Evolutionary conservation across 2,329 filamentous ascomycete species (phyloP), one percentile per base, ranked within the genome.

Genomic region (Furcasterigmium sp.): DNA sequence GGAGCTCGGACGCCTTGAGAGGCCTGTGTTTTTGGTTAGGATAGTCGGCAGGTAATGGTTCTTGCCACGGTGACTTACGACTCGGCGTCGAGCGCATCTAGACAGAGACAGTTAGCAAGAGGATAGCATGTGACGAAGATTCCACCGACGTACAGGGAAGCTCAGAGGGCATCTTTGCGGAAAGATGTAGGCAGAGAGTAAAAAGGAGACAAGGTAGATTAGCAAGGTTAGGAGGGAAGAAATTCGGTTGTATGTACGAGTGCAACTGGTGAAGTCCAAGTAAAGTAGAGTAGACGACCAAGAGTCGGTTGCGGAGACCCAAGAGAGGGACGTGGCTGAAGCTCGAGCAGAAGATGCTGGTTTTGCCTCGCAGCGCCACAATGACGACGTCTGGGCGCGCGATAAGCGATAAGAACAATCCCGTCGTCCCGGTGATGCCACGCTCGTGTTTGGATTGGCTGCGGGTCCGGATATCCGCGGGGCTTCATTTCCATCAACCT

Each of bases 61-160:
- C 11, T 14, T 17, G n/a, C n/a, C n/a, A n/a, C n/a, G 23, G 23
- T 18, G 28, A 67, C 75, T 58, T 59, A 91, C 87, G 87, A 95
- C 74, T 98, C 93, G 57, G 93, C 93, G 70, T 98, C 93, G 54
- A 94, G 90, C 59, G 93, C 93, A 75, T 97, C 93, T 97, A 69
- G 47, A 39, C 14, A 40, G 51, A 59, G 43, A 28, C 25, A 37
- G 44, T 51, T 41, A 47, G 45, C 35, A 14, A 17, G 38, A 34
- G 9, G 34, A 9, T n/a, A 14, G 35, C 32, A 41, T 26, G 30
- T 41, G 39, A 41, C 10, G 28, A 23, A 7, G 25, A 17, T 30
- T 26, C 9, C n/a, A 48, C 32, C 19, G 41, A 57, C 67, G 65
- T 57, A 74, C 71, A 74, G 55, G 71, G 71, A 51, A 74, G 59